Percentiles rank a stretch among this genome's conserved stretches.
Conservation (phyloP, 2,329 filamentous ascomycete species). For the Apiospora saccharicola region DNA sequence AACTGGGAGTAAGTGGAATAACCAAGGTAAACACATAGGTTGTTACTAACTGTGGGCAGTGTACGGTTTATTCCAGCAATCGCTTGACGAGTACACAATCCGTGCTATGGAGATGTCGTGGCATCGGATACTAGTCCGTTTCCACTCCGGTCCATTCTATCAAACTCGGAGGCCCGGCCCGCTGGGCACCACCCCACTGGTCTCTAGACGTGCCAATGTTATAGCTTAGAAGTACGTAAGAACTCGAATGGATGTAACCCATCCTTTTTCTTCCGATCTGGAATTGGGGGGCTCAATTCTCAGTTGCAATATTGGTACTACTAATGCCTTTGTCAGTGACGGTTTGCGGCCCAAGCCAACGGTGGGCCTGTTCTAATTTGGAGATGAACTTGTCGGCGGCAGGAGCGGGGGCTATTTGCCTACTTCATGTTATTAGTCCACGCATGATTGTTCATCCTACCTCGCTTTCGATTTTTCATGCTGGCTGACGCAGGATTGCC, state of each 20-base stretch:
- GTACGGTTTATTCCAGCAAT: too few species aligned
- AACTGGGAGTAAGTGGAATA: too few species aligned
- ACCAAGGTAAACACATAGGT: too few species aligned
- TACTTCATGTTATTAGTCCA: neutral
- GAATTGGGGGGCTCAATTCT: neutral
- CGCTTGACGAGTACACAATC: neutral
- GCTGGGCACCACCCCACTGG: neutral
- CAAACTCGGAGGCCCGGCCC: slow-evolving; percentile 9
- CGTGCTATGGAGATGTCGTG: neutral
- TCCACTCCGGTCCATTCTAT: neutral
- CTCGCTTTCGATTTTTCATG: neutral
- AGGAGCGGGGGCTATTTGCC: neutral
- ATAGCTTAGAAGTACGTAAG: slow-evolving; percentile 11
- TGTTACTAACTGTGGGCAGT: too few species aligned
- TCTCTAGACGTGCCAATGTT: neutral
- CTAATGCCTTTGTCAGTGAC: slow-evolving; percentile 12
- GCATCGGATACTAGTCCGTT: neutral
- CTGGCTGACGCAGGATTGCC: too few species aligned
- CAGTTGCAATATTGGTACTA: neutral
- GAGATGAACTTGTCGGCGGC: neutral
- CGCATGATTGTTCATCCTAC: neutral
- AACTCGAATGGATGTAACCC: neutral
- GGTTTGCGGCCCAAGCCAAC: neutral
- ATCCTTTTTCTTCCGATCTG: neutral
- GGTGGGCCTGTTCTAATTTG: neutral